These are phyloP conservation scores for Mallotus nudiflorus DNA, from an alignment of 345 rosid species.

Conservation along the genomic window DNA sequence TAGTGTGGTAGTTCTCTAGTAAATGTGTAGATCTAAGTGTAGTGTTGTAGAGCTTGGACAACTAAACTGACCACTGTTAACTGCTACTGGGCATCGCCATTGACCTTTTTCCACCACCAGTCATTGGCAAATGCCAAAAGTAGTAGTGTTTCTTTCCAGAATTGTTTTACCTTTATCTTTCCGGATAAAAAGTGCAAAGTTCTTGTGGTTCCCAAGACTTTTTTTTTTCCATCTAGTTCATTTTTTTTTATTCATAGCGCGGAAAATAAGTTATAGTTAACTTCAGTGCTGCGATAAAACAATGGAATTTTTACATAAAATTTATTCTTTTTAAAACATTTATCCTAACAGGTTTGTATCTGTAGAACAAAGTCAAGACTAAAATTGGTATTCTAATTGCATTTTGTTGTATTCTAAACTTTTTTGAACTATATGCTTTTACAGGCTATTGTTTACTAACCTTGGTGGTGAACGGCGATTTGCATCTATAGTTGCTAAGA, in stretches of 20 bases:
- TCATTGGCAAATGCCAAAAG: background rate
- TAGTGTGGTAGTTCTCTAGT: no score
- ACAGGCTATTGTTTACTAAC: constrained; percentile 83
- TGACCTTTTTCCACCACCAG: background rate
- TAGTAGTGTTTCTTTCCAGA: background rate
- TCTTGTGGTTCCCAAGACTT: background rate
- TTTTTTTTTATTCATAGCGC: background rate
- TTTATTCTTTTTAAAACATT: background rate
- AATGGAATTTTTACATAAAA: no score
- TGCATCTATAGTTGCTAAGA: constrained; percentile 98
- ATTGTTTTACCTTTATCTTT: no score
- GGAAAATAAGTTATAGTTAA: background rate
- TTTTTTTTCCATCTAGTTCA: background rate
- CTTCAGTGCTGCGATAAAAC: background rate
- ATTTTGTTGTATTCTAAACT: constrained; percentile 1
- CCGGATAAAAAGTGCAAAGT: background rate
- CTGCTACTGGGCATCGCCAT: background rate
- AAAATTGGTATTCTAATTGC: background rate
- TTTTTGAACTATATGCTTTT: constrained; percentile 5
- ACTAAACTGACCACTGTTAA: background rate
- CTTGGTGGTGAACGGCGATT: constrained; percentile 99
- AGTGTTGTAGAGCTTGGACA: no score
- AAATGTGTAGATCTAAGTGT: no score
- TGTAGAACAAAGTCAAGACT: background rate
- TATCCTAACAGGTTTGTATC: background rate